A percentile compares a stretch with the other conserved stretches of the same genome.
These are phyloP conservation scores for Pyrenopolyporus hunteri DNA, from an alignment of 495 filamentous ascomycete species.

Conservation along the genomic window DNA sequence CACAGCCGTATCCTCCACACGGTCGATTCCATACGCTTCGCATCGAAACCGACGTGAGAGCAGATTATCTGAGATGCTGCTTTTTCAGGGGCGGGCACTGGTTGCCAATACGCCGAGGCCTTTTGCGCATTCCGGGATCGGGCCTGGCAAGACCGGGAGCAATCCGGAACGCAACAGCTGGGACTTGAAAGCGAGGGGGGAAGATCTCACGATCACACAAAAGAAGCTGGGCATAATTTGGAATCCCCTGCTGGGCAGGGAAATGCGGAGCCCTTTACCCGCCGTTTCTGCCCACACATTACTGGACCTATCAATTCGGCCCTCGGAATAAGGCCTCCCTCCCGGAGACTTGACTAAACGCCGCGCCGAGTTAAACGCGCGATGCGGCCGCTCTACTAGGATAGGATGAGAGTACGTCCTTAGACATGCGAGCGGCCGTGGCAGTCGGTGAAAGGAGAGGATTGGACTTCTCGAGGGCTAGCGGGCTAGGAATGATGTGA, in stretches of 20 bases:
- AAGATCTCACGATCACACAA: constrained; percentile 42
- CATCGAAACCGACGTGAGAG: constrained; percentile 39
- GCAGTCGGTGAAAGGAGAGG: constrained; percentile 31
- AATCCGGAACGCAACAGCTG: constrained; percentile 29
- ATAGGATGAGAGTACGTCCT: not conserved
- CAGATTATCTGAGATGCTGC: constrained; percentile 47
- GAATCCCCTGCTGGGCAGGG: constrained; percentile 37
- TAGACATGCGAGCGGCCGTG: constrained; percentile 14
- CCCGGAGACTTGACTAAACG: constrained; percentile 35
- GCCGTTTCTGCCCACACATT: constrained; percentile 33
- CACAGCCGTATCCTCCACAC: constrained; percentile 33
- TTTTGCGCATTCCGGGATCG: constrained; percentile 32
- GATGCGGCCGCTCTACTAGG: constrained; percentile 8
- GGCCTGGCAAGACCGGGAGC: constrained; percentile 42
- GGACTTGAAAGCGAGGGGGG: constrained; percentile 40
- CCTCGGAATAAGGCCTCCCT: constrained; percentile 16
- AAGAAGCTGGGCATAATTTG: constrained; percentile 40
- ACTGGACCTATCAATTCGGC: constrained; percentile 19
- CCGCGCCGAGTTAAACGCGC: constrained; percentile 36
- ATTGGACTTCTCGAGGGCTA: constrained; percentile 11
- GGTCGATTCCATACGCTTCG: constrained; percentile 41
- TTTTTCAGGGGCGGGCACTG: constrained; percentile 49
- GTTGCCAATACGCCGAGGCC: constrained; percentile 52
- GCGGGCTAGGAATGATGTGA: constrained; percentile 33
- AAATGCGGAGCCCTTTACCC: constrained; percentile 41